These are phyloP conservation scores for Uronychia binucleata DNA, from an alignment of 73 alveolate species.

Conservation along the genomic window DNA sequence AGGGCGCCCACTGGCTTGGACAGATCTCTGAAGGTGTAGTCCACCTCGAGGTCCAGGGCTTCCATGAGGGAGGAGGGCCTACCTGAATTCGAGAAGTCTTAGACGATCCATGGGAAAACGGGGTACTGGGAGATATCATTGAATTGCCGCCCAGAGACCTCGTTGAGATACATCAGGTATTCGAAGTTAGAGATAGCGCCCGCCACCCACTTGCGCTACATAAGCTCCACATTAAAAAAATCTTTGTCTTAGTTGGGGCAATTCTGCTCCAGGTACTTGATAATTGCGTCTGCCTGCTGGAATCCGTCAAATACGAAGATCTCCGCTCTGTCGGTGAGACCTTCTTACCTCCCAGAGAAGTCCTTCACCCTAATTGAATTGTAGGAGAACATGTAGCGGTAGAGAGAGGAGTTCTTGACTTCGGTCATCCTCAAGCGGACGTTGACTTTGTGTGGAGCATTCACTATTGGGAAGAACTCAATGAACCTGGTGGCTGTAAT, in stretches of 20 bases:
- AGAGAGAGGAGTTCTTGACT: constrained; percentile 9
- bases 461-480: constrained; percentile 30
- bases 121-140: constrained; percentile 84
- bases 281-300: background rate
- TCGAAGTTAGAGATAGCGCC: constrained; percentile 67
- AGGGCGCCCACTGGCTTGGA: constrained; percentile 98
- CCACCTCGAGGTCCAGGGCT: constrained; percentile 50
- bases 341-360: background rate
- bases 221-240: background rate
- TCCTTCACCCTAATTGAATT: constrained; percentile 7
- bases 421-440: background rate
- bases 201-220: constrained; percentile 17
- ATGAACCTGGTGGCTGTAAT: background rate
- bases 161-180: constrained; percentile 69
- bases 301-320: background rate
- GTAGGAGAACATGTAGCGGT: constrained; percentile 37
- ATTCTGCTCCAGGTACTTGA: background rate
- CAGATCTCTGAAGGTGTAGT: constrained; percentile 92
- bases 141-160: constrained; percentile 63
- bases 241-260: background rate
- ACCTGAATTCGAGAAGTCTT: constrained; percentile 43
- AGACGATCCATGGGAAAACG: constrained; percentile 83
- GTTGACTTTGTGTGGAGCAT: constrained; percentile 19
- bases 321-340: background rate
- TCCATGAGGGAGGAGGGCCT: constrained; percentile 18